Percentiles rank a stretch among this genome's conserved stretches.
phyloP scores from a whole-genome alignment of 2,329 filamentous ascomycete species.

The Coniosporium tulheliwenetii region DNA sequence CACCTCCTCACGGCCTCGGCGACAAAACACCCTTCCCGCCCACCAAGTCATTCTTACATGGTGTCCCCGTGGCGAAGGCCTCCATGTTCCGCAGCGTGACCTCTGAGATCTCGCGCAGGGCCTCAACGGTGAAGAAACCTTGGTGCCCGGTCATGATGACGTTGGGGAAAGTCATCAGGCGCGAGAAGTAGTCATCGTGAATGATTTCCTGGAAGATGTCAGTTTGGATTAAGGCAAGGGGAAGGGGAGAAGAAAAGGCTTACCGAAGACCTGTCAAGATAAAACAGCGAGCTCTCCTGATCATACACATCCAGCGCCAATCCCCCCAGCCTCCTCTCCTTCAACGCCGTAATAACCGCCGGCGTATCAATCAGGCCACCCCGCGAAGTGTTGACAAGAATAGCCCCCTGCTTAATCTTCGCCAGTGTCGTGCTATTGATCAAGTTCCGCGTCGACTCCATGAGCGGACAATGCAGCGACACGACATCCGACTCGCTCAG shows the following conservation, averaged over 20 bases:
- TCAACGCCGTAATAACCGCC: too few relatives aligned
- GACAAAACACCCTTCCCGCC: too few relatives aligned
- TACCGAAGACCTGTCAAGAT: conserved; percentile 29
- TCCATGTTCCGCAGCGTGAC: conserved; percentile 38
- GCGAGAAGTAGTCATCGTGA: conserved; percentile 49
- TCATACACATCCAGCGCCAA: too few relatives aligned
- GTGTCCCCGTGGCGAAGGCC: neutral
- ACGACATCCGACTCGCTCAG: too few relatives aligned
- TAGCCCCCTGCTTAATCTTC: too few relatives aligned
- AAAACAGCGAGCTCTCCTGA: conserved; percentile 12
- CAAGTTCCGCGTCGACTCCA: too few relatives aligned
- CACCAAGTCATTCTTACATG: neutral
- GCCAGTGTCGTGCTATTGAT: too few relatives aligned
- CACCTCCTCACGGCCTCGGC: too few relatives aligned
- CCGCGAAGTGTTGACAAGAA: too few relatives aligned
- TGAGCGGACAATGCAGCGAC: too few relatives aligned
- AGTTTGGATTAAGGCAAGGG: conserved; percentile 48
- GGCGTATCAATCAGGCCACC: too few relatives aligned
- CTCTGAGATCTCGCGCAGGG: conserved; percentile 46
- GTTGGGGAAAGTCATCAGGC: conserved; percentile 52
- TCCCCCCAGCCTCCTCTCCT: too few relatives aligned
- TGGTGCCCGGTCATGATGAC: conserved; percentile 53
- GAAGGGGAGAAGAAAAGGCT: conserved; percentile 6
- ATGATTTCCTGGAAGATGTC: conserved; percentile 51
- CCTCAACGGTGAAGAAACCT: conserved; percentile 54